A percentile compares a stretch with the other conserved stretches of the same genome.
Evolutionary conservation across 2,329 filamentous ascomycete genomes (phyloP).

Genomic region (Calonectria montana): DNA sequence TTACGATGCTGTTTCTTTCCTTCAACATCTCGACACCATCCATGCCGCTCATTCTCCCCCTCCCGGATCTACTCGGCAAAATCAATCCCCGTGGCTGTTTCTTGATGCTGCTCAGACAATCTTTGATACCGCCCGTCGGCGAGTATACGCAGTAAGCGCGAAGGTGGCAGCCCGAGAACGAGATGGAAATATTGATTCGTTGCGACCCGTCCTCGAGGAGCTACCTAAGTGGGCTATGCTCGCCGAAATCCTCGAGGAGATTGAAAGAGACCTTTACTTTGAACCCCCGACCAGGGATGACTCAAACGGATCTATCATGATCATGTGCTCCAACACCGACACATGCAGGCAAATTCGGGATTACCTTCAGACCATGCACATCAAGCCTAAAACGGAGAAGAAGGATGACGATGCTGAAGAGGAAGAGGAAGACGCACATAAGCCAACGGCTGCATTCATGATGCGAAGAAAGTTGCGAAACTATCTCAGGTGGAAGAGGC

Average conservation of each 20-base stretch:
- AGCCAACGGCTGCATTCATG: constrained; percentile 84
- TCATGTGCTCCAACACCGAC: constrained; percentile 92
- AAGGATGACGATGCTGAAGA: constrained; percentile 57
- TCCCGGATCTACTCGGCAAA: constrained; percentile 86
- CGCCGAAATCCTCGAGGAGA: constrained; percentile 92
- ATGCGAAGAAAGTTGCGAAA: constrained; percentile 88
- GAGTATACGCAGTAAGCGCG: constrained; percentile 83
- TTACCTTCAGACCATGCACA: constrained; percentile 91
- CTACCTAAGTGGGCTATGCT: constrained; percentile 93
- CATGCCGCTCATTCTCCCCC: constrained; percentile 90
- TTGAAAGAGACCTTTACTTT: constrained; percentile 89
- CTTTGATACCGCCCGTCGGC: constrained; percentile 87
- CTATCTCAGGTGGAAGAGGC: constrained; percentile 90
- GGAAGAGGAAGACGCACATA: constrained; percentile 63
- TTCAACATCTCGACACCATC: constrained; percentile 94
- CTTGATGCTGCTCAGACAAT: constrained; percentile 94
- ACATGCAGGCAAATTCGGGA: constrained; percentile 91
- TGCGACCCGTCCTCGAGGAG: constrained; percentile 89
- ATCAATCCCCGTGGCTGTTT: constrained; percentile 95
- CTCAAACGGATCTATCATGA: constrained; percentile 90
- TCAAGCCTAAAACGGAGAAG: constrained; percentile 66
- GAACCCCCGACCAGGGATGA: constrained; percentile 82
- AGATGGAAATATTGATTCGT: constrained; percentile 65
- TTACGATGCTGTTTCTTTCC: constrained; percentile 90
- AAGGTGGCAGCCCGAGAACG: constrained; percentile 60